A percentile compares a stretch with the other conserved stretches of the same genome.
These are phyloP conservation scores for Alternaria gansuensis DNA, from an alignment of 2,329 filamentous ascomycete genomes.

Conservation along the genomic window DNA sequence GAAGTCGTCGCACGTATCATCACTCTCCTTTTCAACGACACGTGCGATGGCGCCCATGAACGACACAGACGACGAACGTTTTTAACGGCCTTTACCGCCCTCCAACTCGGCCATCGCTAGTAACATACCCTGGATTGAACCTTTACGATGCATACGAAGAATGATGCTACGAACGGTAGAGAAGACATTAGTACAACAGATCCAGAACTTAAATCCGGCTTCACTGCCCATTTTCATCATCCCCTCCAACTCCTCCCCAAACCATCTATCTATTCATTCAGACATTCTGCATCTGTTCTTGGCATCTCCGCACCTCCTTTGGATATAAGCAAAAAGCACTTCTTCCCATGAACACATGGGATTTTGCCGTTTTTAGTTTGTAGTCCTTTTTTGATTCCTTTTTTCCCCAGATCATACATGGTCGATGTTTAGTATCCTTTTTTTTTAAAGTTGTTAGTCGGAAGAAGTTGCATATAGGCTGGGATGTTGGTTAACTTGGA, in stretches of 20 bases:
- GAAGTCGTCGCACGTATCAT: slow-evolving; percentile 32
- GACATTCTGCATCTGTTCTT: too few species aligned
- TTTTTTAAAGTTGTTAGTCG: too few species aligned
- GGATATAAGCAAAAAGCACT: too few species aligned
- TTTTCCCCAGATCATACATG: too few species aligned
- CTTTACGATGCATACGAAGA: slow-evolving; percentile 54
- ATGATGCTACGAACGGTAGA: slow-evolving; percentile 55
- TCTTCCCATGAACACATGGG: too few species aligned
- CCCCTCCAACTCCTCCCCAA: background rate
- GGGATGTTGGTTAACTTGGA: background rate
- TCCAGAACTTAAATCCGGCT: slow-evolving; percentile 39
- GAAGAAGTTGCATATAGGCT: background rate
- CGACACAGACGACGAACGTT: slow-evolving; percentile 43
- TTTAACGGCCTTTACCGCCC: slow-evolving; percentile 44
- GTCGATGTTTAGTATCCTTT: too few species aligned
- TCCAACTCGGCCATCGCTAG: slow-evolving; percentile 32
- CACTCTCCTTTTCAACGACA: slow-evolving; percentile 34
- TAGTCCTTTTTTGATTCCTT: too few species aligned
- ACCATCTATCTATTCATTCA: too few species aligned
- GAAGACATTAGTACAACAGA: slow-evolving; percentile 32
- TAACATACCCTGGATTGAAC: slow-evolving; percentile 39
- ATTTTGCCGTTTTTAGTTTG: too few species aligned
- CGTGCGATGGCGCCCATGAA: slow-evolving; percentile 40
- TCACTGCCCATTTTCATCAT: slow-evolving; percentile 38
- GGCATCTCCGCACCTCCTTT: too few species aligned